A percentile compares a stretch with the other conserved stretches of the same genome.
Conservation (phyloP, 139 green algal species). For the Desmodesmus armatus region DNA sequence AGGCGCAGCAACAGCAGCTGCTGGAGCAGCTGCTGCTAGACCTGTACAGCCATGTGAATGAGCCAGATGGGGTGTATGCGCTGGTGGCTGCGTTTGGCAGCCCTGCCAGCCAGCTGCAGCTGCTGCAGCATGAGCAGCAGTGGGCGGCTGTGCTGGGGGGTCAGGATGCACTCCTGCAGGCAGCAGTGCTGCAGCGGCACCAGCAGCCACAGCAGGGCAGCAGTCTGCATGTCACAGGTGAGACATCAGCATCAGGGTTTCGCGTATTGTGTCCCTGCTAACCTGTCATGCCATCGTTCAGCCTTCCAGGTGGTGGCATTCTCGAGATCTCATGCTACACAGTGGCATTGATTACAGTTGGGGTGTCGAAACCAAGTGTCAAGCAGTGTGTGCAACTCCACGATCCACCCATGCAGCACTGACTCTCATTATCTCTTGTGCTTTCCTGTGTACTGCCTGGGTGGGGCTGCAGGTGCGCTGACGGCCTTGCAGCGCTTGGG, state of each 20-base stretch:
- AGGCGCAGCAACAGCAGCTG: constrained; percentile 31
- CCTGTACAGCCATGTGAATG: constrained; percentile 75
- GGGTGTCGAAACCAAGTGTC: background rate
- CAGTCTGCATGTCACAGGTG: background rate
- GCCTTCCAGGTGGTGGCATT: too few relatives aligned
- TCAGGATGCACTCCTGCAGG: constrained; percentile 34
- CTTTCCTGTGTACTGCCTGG: too few relatives aligned
- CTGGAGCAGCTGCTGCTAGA: constrained; percentile 78
- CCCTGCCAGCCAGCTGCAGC: constrained; percentile 5
- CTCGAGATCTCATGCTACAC: background rate
- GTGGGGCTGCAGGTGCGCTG: constrained; percentile 43
- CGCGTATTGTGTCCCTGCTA: too few relatives aligned
- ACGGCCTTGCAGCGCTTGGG: constrained; percentile 65
- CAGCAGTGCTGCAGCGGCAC: constrained; percentile 35
- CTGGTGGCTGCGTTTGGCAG: constrained; percentile 57
- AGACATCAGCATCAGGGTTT: background rate
- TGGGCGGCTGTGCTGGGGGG: constrained; percentile 34
- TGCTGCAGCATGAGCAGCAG: constrained; percentile 38
- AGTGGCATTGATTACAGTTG: background rate
- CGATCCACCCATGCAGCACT: too few relatives aligned
- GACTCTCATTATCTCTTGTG: background rate
- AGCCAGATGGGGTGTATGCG: constrained; percentile 88
- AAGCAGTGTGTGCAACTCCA: background rate
- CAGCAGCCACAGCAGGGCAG: constrained; percentile 6
- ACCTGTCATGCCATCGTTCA: too few relatives aligned